phyloP scores from a whole-genome alignment of 176 grass and related monocot species.

The Raddia distichophylla region DNA sequence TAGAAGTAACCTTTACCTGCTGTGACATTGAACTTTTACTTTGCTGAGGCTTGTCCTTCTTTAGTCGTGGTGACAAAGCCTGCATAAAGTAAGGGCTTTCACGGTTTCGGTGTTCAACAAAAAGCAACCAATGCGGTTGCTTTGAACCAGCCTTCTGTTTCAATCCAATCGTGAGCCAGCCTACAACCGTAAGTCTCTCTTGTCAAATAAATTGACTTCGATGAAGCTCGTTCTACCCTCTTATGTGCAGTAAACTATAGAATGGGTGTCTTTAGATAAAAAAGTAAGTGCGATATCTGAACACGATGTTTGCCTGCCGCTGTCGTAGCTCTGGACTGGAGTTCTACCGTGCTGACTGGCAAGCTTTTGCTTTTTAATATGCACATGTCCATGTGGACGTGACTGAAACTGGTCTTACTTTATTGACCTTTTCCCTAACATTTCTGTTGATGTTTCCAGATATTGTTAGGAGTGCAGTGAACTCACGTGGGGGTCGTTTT shows the following conservation, averaged over 20 bases:
- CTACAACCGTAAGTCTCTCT: not conserved
- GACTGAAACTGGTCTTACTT: not conserved
- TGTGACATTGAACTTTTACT: slow-evolving; percentile 11
- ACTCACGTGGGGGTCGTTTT: not conserved
- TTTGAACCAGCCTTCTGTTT: slow-evolving; percentile 1
- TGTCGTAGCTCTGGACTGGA: not conserved
- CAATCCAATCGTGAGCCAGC: not conserved
- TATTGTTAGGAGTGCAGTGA: not conserved
- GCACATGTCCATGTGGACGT: not conserved
- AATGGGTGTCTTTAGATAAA: not conserved
- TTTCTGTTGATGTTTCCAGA: not conserved
- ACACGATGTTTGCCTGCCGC: not conserved
- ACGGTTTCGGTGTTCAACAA: not conserved
- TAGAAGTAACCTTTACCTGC: not conserved
- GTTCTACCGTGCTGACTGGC: not conserved
- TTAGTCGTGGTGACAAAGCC: slow-evolving; percentile 30
- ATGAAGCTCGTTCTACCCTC: not conserved
- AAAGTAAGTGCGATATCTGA: slow-evolving; percentile 1
- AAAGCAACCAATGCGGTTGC: slow-evolving; percentile 14
- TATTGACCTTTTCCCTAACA: slow-evolving; percentile 1
- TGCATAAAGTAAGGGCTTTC: slow-evolving; percentile 18
- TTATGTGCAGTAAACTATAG: not conserved
- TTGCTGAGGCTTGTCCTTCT: slow-evolving; percentile 33
- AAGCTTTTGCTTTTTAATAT: slow-evolving; percentile 7
- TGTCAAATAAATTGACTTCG: not conserved